phyloP scores from a whole-genome alignment of 1,284 basidiomycete genomes.

The Ceratobasidium sp. region DNA sequence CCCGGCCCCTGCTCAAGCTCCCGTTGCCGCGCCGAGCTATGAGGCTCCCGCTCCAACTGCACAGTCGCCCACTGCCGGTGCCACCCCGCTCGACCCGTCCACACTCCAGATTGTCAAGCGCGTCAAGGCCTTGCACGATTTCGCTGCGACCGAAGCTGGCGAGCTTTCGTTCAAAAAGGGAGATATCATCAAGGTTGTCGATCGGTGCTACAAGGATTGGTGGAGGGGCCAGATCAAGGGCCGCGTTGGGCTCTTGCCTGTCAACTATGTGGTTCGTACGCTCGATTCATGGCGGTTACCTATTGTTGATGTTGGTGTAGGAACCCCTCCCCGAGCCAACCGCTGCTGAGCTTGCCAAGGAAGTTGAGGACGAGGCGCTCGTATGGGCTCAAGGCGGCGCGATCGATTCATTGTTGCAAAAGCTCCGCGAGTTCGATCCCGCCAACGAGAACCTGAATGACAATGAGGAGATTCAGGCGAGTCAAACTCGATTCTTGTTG shows the following conservation, averaged over 20 bases:
- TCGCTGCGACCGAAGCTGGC: constrained; percentile 86
- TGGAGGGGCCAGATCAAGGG: constrained; percentile 95
- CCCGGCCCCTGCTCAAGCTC: constrained; percentile 40
- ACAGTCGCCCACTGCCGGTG: constrained; percentile 42
- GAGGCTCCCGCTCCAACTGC: constrained; percentile 52
- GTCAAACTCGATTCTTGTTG: constrained; percentile 37
- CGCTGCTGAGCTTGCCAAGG: constrained; percentile 75
- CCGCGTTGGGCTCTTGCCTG: constrained; percentile 95
- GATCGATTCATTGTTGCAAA: constrained; percentile 85
- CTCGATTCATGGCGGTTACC: constrained; percentile 19
- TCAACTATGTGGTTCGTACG: constrained; percentile 87
- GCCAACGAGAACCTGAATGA: constrained; percentile 87
- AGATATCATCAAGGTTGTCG: constrained; percentile 95
- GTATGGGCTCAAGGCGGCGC: constrained; percentile 85
- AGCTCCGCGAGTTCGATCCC: constrained; percentile 80
- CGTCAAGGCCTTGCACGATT: constrained; percentile 90
- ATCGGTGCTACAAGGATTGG: constrained; percentile 97
- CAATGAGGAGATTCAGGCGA: constrained; percentile 91
- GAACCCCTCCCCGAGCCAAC: constrained; percentile 90
- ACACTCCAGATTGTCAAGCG: constrained; percentile 63
- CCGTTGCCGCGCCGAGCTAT: constrained; percentile 50
- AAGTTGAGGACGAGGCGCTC: constrained; percentile 87
- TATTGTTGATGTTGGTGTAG: constrained; percentile 50
- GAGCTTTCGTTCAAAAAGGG: constrained; percentile 94
- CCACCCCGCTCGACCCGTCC: constrained; percentile 41